Evolutionary conservation across 2,329 filamentous ascomycete species (phyloP).

Genomic region (Berkeleyomyces rouxiae): DNA sequence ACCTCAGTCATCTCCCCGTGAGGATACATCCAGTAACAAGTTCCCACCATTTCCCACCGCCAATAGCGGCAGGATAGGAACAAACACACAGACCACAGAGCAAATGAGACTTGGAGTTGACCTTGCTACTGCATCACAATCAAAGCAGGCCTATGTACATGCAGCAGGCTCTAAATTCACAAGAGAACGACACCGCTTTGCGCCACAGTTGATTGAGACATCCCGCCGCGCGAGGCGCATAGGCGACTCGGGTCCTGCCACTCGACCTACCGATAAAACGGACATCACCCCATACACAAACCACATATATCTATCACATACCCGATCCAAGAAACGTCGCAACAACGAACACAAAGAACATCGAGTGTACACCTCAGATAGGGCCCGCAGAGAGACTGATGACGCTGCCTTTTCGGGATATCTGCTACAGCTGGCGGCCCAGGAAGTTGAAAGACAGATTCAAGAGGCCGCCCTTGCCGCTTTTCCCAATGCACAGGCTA

Average conservation of each 20-base stretch:
- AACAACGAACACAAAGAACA: constrained; percentile 7
- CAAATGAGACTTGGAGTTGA: not conserved
- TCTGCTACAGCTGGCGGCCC: constrained; percentile 62
- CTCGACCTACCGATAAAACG: constrained; percentile 51
- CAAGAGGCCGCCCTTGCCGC: constrained; percentile 61
- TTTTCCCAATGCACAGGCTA: constrained; percentile 49
- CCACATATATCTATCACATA: constrained; percentile 35
- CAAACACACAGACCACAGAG: constrained; percentile 5
- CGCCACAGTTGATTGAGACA: constrained; percentile 68
- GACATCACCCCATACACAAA: constrained; percentile 51
- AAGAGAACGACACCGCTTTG: constrained; percentile 35
- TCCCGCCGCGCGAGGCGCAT: constrained; percentile 53
- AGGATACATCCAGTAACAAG: not conserved
- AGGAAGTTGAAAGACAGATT: constrained; percentile 63
- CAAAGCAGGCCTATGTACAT: not conserved
- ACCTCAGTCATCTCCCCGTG: constrained; percentile 34
- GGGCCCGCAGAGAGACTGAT: constrained; percentile 46
- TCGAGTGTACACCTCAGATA: constrained; percentile 4
- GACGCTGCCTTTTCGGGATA: constrained; percentile 64
- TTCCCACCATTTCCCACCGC: not conserved
- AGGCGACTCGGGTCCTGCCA: constrained; percentile 45
- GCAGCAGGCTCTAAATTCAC: not conserved
- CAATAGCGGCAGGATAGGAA: not conserved
- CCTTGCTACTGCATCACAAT: not conserved
- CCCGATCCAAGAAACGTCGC: constrained; percentile 6